Conservation (phyloP, 169 alveolate species). For the Plasmodium berghei region DNA sequence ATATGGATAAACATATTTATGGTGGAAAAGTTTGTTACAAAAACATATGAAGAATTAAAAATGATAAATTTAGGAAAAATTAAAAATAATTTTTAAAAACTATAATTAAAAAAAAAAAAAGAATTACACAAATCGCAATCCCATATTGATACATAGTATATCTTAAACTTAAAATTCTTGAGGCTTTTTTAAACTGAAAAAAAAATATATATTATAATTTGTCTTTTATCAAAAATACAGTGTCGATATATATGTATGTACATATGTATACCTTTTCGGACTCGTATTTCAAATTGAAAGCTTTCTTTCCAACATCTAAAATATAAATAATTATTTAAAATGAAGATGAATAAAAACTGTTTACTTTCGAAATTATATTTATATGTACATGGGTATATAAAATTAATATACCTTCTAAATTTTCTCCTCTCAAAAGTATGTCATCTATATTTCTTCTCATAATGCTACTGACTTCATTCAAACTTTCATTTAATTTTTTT, state of each 20-base stretch:
- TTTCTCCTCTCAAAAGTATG: constrained; percentile 84
- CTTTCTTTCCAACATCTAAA: constrained; percentile 86
- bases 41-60: constrained; percentile 25
- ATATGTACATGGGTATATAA: neutral
- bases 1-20: constrained; percentile 17
- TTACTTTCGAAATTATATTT: constrained; percentile 2
- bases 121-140: constrained; percentile 24
- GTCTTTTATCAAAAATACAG: neutral
- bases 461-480: constrained; percentile 84
- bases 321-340: neutral
- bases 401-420: constrained; percentile 81
- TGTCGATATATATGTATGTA: neutral
- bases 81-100: constrained; percentile 71
- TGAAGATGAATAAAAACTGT: neutral
- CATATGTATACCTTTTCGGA: constrained; percentile 71
- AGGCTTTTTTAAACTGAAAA: constrained; percentile 71
- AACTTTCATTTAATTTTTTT: constrained; percentile 84
- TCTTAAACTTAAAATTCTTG: constrained; percentile 73
- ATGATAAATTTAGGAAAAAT: constrained; percentile 10
- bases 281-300: constrained; percentile 66
- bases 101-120: constrained; percentile 70
- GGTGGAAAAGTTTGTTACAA: constrained; percentile 7
- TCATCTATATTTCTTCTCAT: constrained; percentile 86
- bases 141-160: constrained; percentile 73
- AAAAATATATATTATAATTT: neutral